Evolutionary conservation across 164 flowering plant genomes (phyloP), one percentile per base, ranked within the genome.

Genomic region (Vitis riparia): DNA sequence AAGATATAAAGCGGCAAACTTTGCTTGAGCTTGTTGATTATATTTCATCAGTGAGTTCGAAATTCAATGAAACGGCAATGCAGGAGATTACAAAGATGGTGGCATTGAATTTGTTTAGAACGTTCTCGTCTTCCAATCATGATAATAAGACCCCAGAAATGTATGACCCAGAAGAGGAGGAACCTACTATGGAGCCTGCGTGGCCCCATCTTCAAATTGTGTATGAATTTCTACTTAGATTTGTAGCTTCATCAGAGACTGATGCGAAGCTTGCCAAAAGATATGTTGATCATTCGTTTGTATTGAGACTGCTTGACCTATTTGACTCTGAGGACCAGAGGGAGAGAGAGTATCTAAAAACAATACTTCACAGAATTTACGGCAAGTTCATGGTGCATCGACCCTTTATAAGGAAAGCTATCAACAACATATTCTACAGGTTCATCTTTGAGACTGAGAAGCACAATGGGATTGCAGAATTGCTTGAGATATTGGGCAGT

Each of bases 341-440:
- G 65, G 97, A 91, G 79, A 87, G 97, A 80, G 97, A 91, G 71
- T 91, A 88, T 76, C 58, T 91, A 67, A 91, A 91, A 80, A 89
- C 90, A 19, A 87, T 91, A 57, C 84, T 91, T 47, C 97, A 91
- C 65, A 86, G 93, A 9, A 81, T 89, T 58, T 89, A 89, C 74
- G 93, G 93, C 56, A 89, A 89, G 80, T 89, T 89, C 72, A 89
- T 89, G 93, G 96, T 91, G 73, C 93, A 89, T 74, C 84, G 97
- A 2, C 97, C 97, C 0, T 91, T 83, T 73, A 89, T 91, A 44
- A 71, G 97, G 71, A 91, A 89, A 70, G 85, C 94, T 7, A 87
- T 89, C 66, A 91, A 91, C 69, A 87, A 88, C 71, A 89, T 91
- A 59, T 89, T 91, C 78, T 89, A 81, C 59, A 68, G 80, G 17